Base-by-base conservation (phyloP, 2,329 filamentous ascomycete genomes). In the Exophiala alcalophila region DNA sequence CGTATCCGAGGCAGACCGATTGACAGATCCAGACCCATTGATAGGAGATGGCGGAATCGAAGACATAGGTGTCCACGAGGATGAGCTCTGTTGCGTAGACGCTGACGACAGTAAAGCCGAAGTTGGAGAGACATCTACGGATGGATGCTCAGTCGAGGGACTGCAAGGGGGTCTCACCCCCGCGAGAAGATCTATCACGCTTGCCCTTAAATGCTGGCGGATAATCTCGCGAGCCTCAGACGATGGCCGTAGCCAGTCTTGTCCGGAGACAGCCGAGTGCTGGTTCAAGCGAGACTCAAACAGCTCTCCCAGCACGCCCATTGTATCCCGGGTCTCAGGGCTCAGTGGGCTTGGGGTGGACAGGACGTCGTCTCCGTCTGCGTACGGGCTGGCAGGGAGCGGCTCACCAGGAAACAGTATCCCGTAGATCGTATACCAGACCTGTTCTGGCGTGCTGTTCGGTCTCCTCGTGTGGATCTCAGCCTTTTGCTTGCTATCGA, bases 381-480 rank as follows among this genome's bases (percentile, higher is more conserved):
- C 46, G 27, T 56, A 56, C 12, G 54, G 52, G 34, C 44, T 53
- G 12, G 37, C 36, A 3, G 54, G 54, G 10, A 20, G 42, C 11
- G 50, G 40, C 4, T 46, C 21, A 6, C 46, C 50, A 11, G 54
- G 54, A 37, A 56, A 56, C 18, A 56, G 35, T 5, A 52, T 50
- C 3, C 39, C 34, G 26, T 46, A 56, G 8, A 56, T 53, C 15
- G 44, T 50, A 37, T 47, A 52, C 54, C 54, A 56, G 4, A 55
- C 50, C 18, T 55, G 42, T 30, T 55, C 45, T 10, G 54, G 26
- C 2, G 43, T 43, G 12, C 37, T 51, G 8, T 36, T 40, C 5
- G 54, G 54, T 24, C 52, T 30, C 29, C 55, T 56, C 8, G 46
- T 38, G 14, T 46, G 49, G 34, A 56, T 55, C n/a, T 50, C 43